Base-by-base conservation (phyloP, 139 green algal species). In the Chlorella sp. region DNA sequence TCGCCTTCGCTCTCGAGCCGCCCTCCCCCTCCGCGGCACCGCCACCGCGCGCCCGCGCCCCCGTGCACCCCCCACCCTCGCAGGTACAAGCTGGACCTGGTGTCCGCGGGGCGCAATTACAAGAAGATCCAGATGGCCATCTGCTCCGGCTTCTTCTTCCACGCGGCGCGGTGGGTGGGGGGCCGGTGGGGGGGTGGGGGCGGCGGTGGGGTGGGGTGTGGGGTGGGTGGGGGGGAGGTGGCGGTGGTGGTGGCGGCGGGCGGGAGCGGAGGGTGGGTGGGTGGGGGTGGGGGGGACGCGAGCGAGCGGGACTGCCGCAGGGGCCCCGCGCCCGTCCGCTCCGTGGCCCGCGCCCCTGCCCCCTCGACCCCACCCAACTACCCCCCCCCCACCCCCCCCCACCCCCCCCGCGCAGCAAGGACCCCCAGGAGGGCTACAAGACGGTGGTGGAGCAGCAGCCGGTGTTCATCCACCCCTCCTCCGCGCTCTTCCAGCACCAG, bases 1-100 rank as follows among this genome's bases (percentile, higher is more conserved):
- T n/a, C n/a, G n/a, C n/a, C n/a, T n/a, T n/a, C n/a, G n/a, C n/a
- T n/a, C n/a, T n/a, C n/a, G n/a, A n/a, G n/a, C n/a, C n/a, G n/a
- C n/a, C n/a, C n/a, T n/a, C n/a, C n/a, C n/a, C n/a, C n/a, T n/a
- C n/a, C n/a, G n/a, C n/a, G n/a, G n/a, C n/a, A n/a, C n/a, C n/a
- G n/a, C n/a, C n/a, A n/a, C n/a, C n/a, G n/a, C n/a, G n/a, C n/a
- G n/a, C n/a, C n/a, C n/a, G n/a, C n/a, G n/a, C n/a, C n/a, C n/a
- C n/a, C n/a, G n/a, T n/a, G n/a, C n/a, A n/a, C n/a, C n/a, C n/a
- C n/a, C n/a, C n/a, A n/a, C n/a, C n/a, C n/a, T n/a, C n/a, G n/a
- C n/a, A n/a, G n/a, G 6, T 99, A 99, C 90, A 97, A 97, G 80
- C 90, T 99, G 78, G 95, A 98, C 80, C 82, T 97, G n/a, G 93